Base-by-base conservation (phyloP, 495 filamentous ascomycete genomes). In the Penicillium waksmanii region DNA sequence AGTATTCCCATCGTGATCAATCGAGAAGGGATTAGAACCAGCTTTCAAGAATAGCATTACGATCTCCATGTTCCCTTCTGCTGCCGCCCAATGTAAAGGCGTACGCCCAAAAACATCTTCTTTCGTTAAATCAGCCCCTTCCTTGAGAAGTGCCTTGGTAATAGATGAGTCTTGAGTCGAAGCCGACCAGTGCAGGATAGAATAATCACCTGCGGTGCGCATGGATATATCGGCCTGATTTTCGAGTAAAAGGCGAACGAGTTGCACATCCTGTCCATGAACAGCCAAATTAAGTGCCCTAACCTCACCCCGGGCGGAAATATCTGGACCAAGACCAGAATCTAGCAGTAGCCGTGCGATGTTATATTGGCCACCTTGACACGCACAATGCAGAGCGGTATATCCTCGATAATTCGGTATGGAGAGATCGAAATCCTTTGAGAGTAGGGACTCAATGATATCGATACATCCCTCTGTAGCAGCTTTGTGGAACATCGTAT, bases 401-500 rank as follows among this genome's bases (percentile, higher is more conserved):
- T 52, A 18, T 35, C 50, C 50, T 12, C 17, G 50, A 13, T 18
- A 19, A 19, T 52, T 52, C 17, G 13, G 50, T 34, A 52, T 21
- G 12, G 31, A 1, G 15, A 52, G 25, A 19, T 52, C 33, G 31
- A 52, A 52, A 34, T 52, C 13, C 33, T 36, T 52, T 33, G 50
- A 19, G 27, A 52, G 50, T 12, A 52, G 11, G 5, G 50, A 35
- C 15, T 34, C 31, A 12, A 52, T 35, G 17, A 52, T 52, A 34
- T 34, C 50, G 6, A 19, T 52, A 2, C 9, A 52, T 10, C 50
- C 50, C 2, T 35, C 15, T 12, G 13, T 17, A n/a, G 50, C 50
- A 38, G 50, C 13, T 36, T 35, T 36, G 21, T 52, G 50, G 6
- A 52, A 27, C 13, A 52, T 19, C n/a, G 50, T 52, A 36, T 52